These are phyloP conservation scores for Lepidopterella palustris DNA, from an alignment of 495 filamentous ascomycete species.

Conservation along the genomic window DNA sequence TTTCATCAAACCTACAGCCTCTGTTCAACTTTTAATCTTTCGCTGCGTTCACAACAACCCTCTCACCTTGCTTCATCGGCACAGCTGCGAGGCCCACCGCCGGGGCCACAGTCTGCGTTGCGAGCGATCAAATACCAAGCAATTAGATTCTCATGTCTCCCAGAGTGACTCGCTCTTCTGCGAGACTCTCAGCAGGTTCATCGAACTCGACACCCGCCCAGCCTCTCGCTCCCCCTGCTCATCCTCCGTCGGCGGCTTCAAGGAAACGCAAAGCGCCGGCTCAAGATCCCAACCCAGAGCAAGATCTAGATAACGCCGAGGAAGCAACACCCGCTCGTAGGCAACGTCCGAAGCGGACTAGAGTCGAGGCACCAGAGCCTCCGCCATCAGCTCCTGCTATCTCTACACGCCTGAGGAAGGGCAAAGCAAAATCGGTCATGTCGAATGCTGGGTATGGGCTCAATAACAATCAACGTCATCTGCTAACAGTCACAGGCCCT, in stretches of 20 bases:
- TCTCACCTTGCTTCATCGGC: slow-evolving; percentile 25
- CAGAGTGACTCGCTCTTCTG: slow-evolving; percentile 41
- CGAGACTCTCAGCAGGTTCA: slow-evolving; percentile 34
- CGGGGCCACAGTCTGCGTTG: slow-evolving; percentile 24
- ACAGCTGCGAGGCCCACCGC: slow-evolving; percentile 27
- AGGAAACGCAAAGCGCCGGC: slow-evolving; percentile 39
- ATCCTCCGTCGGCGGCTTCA: slow-evolving; percentile 8
- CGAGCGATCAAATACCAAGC: slow-evolving; percentile 14
- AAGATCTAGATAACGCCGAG: slow-evolving; percentile 8
- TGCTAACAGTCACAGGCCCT: slow-evolving; percentile 29
- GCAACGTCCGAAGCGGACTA: slow-evolving; percentile 28
- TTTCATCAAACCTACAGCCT: slow-evolving; percentile 12
- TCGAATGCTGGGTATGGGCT: slow-evolving; percentile 71
- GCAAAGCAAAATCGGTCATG: slow-evolving; percentile 64
- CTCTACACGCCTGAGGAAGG: slow-evolving; percentile 37
- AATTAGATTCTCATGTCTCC: slow-evolving; percentile 37
- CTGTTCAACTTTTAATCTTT: not conserved
- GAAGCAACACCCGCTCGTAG: slow-evolving; percentile 11
- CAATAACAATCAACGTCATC: not conserved
- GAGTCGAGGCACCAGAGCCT: slow-evolving; percentile 19
- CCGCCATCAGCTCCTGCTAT: slow-evolving; percentile 12
- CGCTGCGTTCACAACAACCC: slow-evolving; percentile 9
- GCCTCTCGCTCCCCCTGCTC: slow-evolving; percentile 20
- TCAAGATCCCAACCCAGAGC: slow-evolving; percentile 29
- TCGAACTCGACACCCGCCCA: slow-evolving; percentile 28